Percentiles rank a stretch among this genome's conserved stretches.
Evolutionary conservation across 345 rosid genomes (phyloP).

Genomic region (Lepidium aucheri): DNA sequence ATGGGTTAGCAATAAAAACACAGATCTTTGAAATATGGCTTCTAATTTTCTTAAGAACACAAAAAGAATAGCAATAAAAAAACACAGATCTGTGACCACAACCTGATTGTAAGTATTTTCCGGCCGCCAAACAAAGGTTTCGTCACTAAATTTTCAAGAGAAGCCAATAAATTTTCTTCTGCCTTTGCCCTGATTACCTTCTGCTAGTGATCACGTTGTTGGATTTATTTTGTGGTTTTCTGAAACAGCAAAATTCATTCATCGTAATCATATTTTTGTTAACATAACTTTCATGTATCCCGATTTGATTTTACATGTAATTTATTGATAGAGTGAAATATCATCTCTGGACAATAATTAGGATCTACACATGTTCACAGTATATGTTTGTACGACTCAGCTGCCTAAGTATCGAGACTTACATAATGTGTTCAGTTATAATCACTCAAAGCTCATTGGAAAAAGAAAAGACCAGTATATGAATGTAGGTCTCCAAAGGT

Average conservation of each 20-base stretch:
- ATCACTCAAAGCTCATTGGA: conserved; percentile 83
- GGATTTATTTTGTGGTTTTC: background rate
- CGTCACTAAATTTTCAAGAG: too few species aligned
- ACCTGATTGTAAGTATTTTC: too few species aligned
- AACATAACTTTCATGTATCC: background rate
- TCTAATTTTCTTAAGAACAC: too few species aligned
- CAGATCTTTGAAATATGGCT: too few species aligned
- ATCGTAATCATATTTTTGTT: background rate
- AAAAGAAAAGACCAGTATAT: conserved; percentile 76
- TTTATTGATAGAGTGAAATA: background rate
- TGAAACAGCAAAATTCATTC: background rate
- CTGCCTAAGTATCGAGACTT: conserved; percentile 75
- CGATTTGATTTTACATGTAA: too few species aligned
- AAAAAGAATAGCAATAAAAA: too few species aligned
- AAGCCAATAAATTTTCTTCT: conserved; percentile 28
- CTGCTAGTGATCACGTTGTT: background rate
- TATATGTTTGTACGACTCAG: conserved; percentile 48
- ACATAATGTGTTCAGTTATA: conserved; percentile 53
- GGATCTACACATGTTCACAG: background rate
- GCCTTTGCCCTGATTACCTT: background rate
- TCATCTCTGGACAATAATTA: background rate
- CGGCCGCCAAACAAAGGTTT: too few species aligned
- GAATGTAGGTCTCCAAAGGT: too few species aligned
- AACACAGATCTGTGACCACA: too few species aligned
- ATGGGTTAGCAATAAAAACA: too few species aligned